Conservation (phyloP, 192 early-diverging fungal genomes). For the Phlyctochytrium bullatum region DNA sequence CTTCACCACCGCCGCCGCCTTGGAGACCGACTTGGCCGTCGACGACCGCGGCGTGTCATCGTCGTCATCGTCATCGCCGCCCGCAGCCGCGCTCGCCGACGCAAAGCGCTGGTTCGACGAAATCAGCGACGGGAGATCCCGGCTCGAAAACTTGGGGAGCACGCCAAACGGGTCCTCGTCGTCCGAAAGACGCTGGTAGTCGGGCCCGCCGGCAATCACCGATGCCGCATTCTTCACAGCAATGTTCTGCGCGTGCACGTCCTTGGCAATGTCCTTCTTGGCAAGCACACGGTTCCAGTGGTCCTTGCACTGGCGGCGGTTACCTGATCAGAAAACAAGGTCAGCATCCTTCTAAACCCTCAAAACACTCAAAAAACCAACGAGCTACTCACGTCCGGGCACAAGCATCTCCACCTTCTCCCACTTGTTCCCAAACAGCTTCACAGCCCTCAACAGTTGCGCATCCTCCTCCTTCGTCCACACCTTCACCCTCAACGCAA, state of each 20-base stretch:
- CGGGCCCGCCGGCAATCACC: conserved; percentile 11
- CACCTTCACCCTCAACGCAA: conserved; percentile 2
- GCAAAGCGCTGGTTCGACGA: neutral
- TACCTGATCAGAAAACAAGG: conserved; percentile 17
- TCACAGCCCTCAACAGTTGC: conserved; percentile 25
- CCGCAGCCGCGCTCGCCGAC: neutral
- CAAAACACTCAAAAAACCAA: neutral
- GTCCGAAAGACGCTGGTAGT: conserved; percentile 18
- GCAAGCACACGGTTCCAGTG: conserved; percentile 36
- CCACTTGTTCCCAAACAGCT: conserved; percentile 24
- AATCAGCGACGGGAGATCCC: neutral
- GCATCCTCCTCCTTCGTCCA: conserved; percentile 35
- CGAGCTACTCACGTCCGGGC: conserved; percentile 19
- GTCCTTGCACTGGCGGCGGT: conserved; percentile 36
- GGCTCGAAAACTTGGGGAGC: neutral
- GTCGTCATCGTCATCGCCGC: neutral
- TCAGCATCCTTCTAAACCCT: neutral
- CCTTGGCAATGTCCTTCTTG: conserved; percentile 20
- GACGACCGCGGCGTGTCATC: too few species aligned
- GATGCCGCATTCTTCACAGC: conserved; percentile 16
- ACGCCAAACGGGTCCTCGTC: conserved; percentile 10
- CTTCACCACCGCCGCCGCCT: neutral
- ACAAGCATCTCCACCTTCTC: conserved; percentile 20
- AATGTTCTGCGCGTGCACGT: conserved; percentile 20
- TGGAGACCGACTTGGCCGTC: neutral